Evolutionary conservation across 371 early-diverging fungal species (phyloP).

Genomic region (Mortierella sp.): DNA sequence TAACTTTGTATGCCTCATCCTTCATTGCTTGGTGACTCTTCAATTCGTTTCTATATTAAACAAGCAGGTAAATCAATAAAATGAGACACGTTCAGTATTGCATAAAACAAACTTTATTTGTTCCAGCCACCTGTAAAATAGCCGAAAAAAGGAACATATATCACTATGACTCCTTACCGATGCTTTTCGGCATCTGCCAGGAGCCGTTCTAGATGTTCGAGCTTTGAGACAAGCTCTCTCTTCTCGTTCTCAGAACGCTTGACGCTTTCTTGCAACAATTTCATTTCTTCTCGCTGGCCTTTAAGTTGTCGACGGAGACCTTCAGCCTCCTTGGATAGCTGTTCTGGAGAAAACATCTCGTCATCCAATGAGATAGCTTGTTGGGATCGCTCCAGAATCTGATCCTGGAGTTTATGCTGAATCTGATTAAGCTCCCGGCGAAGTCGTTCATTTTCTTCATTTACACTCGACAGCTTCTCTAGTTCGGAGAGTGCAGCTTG

Average conservation of each 20-base stretch:
- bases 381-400: background rate
- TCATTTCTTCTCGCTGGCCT: conserved; percentile 43
- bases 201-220: conserved; percentile 29
- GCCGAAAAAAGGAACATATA: background rate
- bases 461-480: conserved; percentile 8
- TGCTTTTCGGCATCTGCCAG: conserved; percentile 40
- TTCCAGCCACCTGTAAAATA: background rate
- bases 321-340: conserved; percentile 32
- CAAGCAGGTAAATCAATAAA: background rate
- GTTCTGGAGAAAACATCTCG: conserved; percentile 14
- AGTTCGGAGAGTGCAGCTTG: conserved; percentile 5
- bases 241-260: conserved; percentile 41
- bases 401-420: conserved; percentile 10
- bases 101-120: conserved; percentile 9
- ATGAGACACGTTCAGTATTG: background rate
- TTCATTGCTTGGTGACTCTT: conserved; percentile 48
- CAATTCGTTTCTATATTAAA: conserved; percentile 27
- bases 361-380: background rate
- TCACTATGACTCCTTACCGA: conserved; percentile 30
- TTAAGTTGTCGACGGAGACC: conserved; percentile 46
- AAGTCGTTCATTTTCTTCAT: conserved; percentile 21
- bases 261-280: conserved; percentile 32
- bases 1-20: conserved; percentile 45
- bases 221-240: conserved; percentile 18
- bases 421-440: conserved; percentile 11